These are phyloP conservation scores for Solanum appendiculatum DNA, from an alignment of 257 asterid genomes.

Conservation along the genomic window DNA sequence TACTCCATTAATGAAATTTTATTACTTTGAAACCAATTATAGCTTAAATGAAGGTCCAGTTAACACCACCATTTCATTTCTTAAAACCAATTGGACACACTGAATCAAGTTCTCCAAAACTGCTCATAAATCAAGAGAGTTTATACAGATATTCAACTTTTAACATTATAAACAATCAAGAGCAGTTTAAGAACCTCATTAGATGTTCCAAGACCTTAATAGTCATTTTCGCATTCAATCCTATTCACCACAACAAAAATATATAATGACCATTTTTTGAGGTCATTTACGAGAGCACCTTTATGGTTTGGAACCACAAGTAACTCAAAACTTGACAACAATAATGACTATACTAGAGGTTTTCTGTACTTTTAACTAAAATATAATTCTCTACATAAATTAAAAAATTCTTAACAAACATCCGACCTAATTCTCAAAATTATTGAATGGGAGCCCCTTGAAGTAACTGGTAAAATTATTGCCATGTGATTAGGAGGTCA, in stretches of 20 bases:
- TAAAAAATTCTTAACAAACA: not conserved
- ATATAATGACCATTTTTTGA: not conserved
- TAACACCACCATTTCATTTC: not conserved
- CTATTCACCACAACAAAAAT: not conserved
- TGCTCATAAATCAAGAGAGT: not conserved
- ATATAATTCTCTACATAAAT: not conserved
- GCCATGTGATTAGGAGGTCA: not conserved
- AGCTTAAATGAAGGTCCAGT: not conserved
- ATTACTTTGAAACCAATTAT: not conserved
- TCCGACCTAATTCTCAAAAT: not conserved
- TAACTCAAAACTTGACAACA: not conserved
- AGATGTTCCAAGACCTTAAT: not conserved
- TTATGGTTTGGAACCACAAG: not conserved
- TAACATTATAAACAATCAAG: not conserved
- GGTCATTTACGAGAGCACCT: not conserved
- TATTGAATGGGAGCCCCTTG: not conserved
- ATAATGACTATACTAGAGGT: not conserved
- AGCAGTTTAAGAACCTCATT: not conserved
- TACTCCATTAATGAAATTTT: not conserved
- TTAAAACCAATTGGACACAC: not conserved
- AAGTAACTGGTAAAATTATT: not conserved
- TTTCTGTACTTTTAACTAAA: not conserved
- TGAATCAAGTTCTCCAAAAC: not conserved
- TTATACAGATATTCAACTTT: not conserved
- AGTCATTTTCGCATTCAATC: not conserved